Base-by-base conservation (phyloP, 495 filamentous ascomycete species). In the Penicillium manginii region DNA sequence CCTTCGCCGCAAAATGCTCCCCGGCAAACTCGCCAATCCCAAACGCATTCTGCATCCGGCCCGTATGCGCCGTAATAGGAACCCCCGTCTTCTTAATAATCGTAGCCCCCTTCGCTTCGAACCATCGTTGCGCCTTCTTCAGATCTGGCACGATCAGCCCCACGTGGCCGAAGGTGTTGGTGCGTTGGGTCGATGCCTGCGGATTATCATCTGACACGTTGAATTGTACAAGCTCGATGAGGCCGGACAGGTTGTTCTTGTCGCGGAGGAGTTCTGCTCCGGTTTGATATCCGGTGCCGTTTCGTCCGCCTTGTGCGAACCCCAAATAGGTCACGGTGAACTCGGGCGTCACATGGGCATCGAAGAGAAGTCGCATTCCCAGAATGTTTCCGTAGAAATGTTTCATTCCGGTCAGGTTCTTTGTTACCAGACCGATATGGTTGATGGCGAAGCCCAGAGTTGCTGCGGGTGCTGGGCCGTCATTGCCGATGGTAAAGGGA, bases 351-450 rank as follows among this genome's bases (percentile, higher is more conserved):
- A 62, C 40, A 19, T 66, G 42, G 29, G 63, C 59, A 19, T 68
- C 69, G 64, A 73, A 76, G 45, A 74, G 59, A 19, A 64, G 64
- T 9, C 70, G 69, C 58, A 74, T 67, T 18, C 73, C 73, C 21
- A 76, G 59, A 9, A 73, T 37, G 35, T 37, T 11, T 12, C 54
- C 60, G 57, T 75, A 75, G 54, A 72, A 75, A 19, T 62, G 37
- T 33, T 65, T 56, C 56, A 61, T 69, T 7, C 40, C 64, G 1
- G 33, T 61, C 2, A 73, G 57, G 53, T 73, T 62, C 51, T 47
- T 49, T 8, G 67, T 66, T n/a, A 62, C 47, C 35, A 76, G 60
- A 33, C 63, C 60, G 46, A 73, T 40, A 53, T 76, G 73, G 60
- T 76, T 74, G 32, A 71, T 33, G 18, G 62, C 68, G 57, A 65